Evolutionary conservation across 73 alveolate species (phyloP), one percentile per base, ranked within the genome.

Genomic region (Uronychia setigera): DNA sequence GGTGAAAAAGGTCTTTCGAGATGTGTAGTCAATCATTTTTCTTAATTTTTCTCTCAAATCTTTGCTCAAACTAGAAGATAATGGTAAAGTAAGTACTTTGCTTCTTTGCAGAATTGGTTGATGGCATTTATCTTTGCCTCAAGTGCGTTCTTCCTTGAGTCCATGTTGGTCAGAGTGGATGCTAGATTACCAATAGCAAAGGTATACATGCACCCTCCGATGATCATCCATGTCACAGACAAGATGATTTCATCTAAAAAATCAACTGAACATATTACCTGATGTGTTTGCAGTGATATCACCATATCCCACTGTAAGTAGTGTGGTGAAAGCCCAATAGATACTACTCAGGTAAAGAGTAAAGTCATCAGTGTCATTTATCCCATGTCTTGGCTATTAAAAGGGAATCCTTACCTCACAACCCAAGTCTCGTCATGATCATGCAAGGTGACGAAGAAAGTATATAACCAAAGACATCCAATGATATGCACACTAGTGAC

Each of bases 241-340:
- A 93, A 30, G 26, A 74, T 29, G 81, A 80, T 76, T 82, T 93
- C 97, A 29, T 59, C 67, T 46, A 19, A 5, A n/a, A n/a, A 46
- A 19, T 46, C 67, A 46, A 46, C 5, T 5, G 67, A 19, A n/a
- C n/a, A 11, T 46, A 11, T 5, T 46, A 46, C 67, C 87, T 27
- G 60, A 81, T 11, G 97, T 93, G 28, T 1, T 29, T 0, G 97
- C 95, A 0, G 82, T 31, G 11, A 93, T 81, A 60, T 93, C 97
- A 0, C 97, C 97, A 67, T 83, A 93, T 0, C 97, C 97, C 0
- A 93, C 97, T 0, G 96, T 90, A 0, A 89, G 77, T 14, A 91
- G 75, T 0, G 94, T 86, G 33, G 92, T 83, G 60, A 85, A 76
- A 1, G 94, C 86, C 92, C 94, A 93, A 59, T 93, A 93, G n/a